These are phyloP conservation scores for Ascochyta koolunga DNA, from an alignment of 2,329 filamentous ascomycete species.

Conservation along the genomic window DNA sequence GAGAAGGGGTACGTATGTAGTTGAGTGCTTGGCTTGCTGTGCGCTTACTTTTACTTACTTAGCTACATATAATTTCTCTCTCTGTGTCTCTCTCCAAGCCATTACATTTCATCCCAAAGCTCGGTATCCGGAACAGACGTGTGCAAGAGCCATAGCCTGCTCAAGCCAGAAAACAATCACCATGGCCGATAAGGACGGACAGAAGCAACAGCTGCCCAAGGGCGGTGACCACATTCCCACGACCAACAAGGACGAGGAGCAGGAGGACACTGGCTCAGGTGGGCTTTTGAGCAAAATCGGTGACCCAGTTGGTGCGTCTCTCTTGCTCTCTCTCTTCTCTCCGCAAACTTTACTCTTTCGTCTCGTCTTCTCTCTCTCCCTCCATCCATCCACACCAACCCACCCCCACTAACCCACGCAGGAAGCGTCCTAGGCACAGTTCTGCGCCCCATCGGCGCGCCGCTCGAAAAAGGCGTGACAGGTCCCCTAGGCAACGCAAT, in stretches of 20 bases:
- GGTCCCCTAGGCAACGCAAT: slow-evolving; percentile 45
- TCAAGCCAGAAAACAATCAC: not conserved
- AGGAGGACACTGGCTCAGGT: slow-evolving; percentile 27
- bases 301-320: slow-evolving; percentile 38
- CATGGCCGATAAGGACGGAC: slow-evolving; percentile 22
- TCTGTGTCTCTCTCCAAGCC: no score
- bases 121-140: no score
- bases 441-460: slow-evolving; percentile 48
- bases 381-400: not conserved
- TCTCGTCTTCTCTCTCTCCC: not conserved
- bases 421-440: slow-evolving; percentile 47
- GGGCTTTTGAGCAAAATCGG: slow-evolving; percentile 40
- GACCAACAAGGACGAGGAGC: slow-evolving; percentile 24
- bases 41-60: no score
- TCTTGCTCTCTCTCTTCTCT: not conserved
- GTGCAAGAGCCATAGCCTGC: not conserved
- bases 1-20: not conserved
- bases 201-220: slow-evolving; percentile 21
- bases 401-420: slow-evolving; percentile 4
- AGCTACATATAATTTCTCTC: no score
- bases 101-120: no score
- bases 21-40: no score
- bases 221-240: slow-evolving; percentile 39
- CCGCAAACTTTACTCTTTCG: not conserved
- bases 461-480: slow-evolving; percentile 45